These are phyloP conservation scores for Curvularia sp. DNA, from an alignment of 2,329 filamentous ascomycete genomes.

Conservation along the genomic window DNA sequence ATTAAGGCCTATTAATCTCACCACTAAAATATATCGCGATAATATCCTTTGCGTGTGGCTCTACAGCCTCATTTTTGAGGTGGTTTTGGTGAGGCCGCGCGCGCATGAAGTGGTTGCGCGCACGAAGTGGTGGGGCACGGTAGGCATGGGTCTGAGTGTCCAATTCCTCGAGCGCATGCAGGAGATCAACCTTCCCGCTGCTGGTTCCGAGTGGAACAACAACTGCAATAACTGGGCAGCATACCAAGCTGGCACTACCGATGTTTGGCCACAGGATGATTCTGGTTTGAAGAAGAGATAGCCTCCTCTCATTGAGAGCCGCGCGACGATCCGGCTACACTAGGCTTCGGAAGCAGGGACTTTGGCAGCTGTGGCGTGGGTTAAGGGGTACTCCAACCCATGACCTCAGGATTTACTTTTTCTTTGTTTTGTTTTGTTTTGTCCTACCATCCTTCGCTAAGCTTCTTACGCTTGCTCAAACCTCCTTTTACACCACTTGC, in stretches of 20 bases:
- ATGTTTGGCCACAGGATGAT: slow-evolving; percentile 48
- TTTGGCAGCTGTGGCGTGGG: not conserved
- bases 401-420: not conserved
- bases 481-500: not conserved
- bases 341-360: not conserved
- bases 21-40: too few species aligned
- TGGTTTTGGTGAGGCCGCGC: too few species aligned
- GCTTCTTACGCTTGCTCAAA: slow-evolving; percentile 19
- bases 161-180: slow-evolving; percentile 37
- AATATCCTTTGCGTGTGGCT: too few species aligned
- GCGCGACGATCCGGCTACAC: slow-evolving; percentile 5
- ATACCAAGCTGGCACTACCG: slow-evolving; percentile 23
- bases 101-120: too few species aligned
- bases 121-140: too few species aligned
- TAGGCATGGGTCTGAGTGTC: slow-evolving; percentile 36
- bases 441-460: slow-evolving; percentile 5
- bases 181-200: slow-evolving; percentile 29
- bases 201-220: slow-evolving; percentile 34
- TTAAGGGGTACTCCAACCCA: not conserved
- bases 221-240: slow-evolving; percentile 38
- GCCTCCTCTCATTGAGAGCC: slow-evolving; percentile 23
- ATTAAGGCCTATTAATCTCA: too few species aligned
- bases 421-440: not conserved
- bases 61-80: too few species aligned
- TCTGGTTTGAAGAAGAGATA: slow-evolving; percentile 50